Evolutionary conservation across 2,329 filamentous ascomycete genomes (phyloP).

Genomic region (Pochonia chlamydosporia): DNA sequence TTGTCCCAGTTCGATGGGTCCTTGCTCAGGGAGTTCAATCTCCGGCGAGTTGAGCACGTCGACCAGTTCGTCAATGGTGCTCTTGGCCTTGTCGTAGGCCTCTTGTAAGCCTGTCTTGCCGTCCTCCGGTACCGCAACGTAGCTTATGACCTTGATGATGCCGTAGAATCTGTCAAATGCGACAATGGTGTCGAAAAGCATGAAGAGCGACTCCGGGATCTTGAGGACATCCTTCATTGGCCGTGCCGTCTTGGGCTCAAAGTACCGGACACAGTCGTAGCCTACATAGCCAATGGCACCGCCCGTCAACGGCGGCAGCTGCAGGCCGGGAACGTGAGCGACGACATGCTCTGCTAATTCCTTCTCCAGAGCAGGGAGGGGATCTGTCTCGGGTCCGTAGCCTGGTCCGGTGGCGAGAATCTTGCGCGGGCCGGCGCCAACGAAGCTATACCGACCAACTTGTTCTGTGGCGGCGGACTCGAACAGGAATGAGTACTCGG

Average conservation of each 20-base stretch:
- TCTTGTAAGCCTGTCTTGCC: slow-evolving; percentile 46
- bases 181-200: slow-evolving; percentile 92
- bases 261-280: slow-evolving; percentile 96
- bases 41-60: slow-evolving; percentile 67
- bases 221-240: slow-evolving; percentile 82
- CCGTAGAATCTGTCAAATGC: slow-evolving; percentile 95
- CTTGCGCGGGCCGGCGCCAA: slow-evolving; percentile 75
- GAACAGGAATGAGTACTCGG: slow-evolving; percentile 86
- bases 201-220: slow-evolving; percentile 92
- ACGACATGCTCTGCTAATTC: slow-evolving; percentile 77
- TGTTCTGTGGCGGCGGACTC: slow-evolving; percentile 93
- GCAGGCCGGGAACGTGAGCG: slow-evolving; percentile 74
- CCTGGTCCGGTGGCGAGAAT: slow-evolving; percentile 82
- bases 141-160: slow-evolving; percentile 88
- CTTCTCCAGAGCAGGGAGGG: slow-evolving; percentile 72
- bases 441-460: slow-evolving; percentile 91
- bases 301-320: slow-evolving; percentile 79
- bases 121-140: slow-evolving; percentile 63
- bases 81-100: slow-evolving; percentile 60
- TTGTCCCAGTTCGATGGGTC: slow-evolving; percentile 64
- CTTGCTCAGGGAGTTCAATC: slow-evolving; percentile 71
- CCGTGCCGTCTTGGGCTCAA: slow-evolving; percentile 92
- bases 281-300: slow-evolving; percentile 95
- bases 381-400: slow-evolving; percentile 78
- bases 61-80: slow-evolving; percentile 61